Base-by-base conservation (phyloP, 2,329 filamentous ascomycete genomes). In the Trichoderma atroviride region DNA sequence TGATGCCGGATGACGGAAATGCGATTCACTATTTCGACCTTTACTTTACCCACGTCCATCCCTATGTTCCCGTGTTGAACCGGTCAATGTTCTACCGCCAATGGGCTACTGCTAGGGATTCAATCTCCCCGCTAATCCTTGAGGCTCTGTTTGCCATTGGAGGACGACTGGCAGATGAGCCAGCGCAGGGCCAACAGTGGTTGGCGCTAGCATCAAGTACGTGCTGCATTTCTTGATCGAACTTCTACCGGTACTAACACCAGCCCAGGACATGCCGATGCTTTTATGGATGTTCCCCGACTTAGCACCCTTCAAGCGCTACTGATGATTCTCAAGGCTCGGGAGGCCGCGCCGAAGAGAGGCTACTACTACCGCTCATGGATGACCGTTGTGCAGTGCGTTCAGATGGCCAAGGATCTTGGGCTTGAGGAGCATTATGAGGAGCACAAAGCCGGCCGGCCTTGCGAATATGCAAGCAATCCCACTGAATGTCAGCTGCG, bases 331-430 rank as follows among this genome's bases (percentile, higher is more conserved):
- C 82, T 97, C 55, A 98, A 98, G 79, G 96, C 95, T 1, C 88
- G 94, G 72, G 95, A 98, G 79, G 92, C 92, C n/a, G 89, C 92
- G 10, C 94, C 95, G 0, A 97, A 97, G 77, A 89, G 93, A 70
- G 96, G 96, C 1, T 98, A 98, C 78, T 98, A 96, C 79, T 98
- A 96, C 80, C 90, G 95, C 47, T 98, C 96, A 0, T 98, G 96
- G 95, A 97, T 97, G 89, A 93, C 92, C 5, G 89, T 97, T 24
- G 95, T 97, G 65, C 93, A 94, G 71, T 93, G 95, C 72, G 91
- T 97, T 9, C 91, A 94, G 58, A 97, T 98, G 93, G 93, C 89
- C 31, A 96, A 96, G 76, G 95, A 97, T 77, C 84, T 98, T 37
- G 93, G 94, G 24, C 83, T 98, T 6, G 90, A 97, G 76, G 93